phyloP scores from a whole-genome alignment of 371 early-diverging fungal genomes.

The Rhizopus arrhizus region DNA sequence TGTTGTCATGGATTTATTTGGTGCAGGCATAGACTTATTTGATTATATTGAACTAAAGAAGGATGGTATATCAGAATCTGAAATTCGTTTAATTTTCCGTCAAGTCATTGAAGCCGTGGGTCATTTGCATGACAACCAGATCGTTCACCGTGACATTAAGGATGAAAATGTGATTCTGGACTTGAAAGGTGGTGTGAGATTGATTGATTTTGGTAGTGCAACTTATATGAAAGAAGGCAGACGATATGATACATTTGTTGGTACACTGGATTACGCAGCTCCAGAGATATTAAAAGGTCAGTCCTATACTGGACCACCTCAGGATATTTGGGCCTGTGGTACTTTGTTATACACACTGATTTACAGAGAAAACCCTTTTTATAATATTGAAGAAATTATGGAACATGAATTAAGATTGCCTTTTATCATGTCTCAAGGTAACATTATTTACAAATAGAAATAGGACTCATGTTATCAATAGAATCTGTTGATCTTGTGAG shows the following conservation, averaged over 20 bases:
- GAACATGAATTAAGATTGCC: conserved; percentile 21
- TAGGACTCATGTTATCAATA: conserved; percentile 14
- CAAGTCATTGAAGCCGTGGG: conserved; percentile 68
- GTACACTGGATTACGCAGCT: conserved; percentile 71
- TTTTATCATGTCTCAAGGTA: conserved; percentile 22
- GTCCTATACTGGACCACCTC: conserved; percentile 66
- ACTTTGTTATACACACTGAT: conserved; percentile 77
- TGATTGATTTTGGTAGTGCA: conserved; percentile 74
- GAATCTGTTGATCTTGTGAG: conserved; percentile 59
- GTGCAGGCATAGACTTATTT: conserved; percentile 72
- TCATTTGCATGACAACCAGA: conserved; percentile 68
- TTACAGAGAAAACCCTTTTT: conserved; percentile 48
- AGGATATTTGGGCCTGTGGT: conserved; percentile 83
- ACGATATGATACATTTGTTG: conserved; percentile 67
- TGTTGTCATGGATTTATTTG: conserved; percentile 67
- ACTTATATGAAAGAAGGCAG: conserved; percentile 59
- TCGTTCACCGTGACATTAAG: conserved; percentile 82
- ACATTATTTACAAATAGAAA: neutral
- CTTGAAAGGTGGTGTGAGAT: conserved; percentile 47
- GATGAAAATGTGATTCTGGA: conserved; percentile 79
- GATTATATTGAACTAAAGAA: conserved; percentile 71
- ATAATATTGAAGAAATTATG: conserved; percentile 28
- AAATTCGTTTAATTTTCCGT: conserved; percentile 61
- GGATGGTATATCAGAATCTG: conserved; percentile 51
- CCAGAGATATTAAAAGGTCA: conserved; percentile 69